Evolutionary conservation across 2,329 filamentous ascomycete genomes (phyloP), one percentile per base, ranked within the genome.

Genomic region (Nectriaceae sp.): DNA sequence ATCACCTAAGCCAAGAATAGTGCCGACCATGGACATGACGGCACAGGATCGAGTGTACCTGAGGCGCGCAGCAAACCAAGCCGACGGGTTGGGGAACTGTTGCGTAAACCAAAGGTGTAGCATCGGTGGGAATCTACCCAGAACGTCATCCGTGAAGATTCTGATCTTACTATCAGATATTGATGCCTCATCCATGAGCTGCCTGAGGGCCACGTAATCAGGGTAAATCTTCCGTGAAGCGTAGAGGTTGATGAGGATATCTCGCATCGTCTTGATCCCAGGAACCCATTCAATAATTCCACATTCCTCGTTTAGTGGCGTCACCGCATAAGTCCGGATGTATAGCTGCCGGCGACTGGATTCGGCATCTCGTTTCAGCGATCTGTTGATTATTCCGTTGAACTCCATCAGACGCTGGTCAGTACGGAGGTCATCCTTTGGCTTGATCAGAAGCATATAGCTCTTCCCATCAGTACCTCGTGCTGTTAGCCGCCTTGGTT

Each of bases 361-460:
- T 65, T 97, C 92, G 2, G 92, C 86, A 62, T 97, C 92, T 53
- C 89, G 85, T 65, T 97, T 96, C 47, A 99, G 73, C 3, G 93
- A 90, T 50, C 94, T 83, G 67, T 99, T 99, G 75, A 99, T 97
- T 83, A 97, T 94, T 39, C 88, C 85, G 67, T 97, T 99, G 76
- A 99, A 99, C 66, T 99, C 95, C 92, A 99, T 99, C 18, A 99
- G 84, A 43, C 94, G 90, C 68, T 97, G 93, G 63, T 99, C 95
- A 57, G 96, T 99, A 42, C 94, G 88, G 20, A 99, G 80, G 67
- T 99, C 95, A 66, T 99, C 94, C 68, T 97, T 97, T 8, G 94
- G 95, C 65, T 99, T 99, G 75, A 96, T 95, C 47, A 99, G 79
- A 6, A 99, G 82, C 55, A 90, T 89, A 67, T 99, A 99, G 16